Conservation (phyloP, 176 grass and related monocot genomes). For the Phoenix roebelenii region DNA sequence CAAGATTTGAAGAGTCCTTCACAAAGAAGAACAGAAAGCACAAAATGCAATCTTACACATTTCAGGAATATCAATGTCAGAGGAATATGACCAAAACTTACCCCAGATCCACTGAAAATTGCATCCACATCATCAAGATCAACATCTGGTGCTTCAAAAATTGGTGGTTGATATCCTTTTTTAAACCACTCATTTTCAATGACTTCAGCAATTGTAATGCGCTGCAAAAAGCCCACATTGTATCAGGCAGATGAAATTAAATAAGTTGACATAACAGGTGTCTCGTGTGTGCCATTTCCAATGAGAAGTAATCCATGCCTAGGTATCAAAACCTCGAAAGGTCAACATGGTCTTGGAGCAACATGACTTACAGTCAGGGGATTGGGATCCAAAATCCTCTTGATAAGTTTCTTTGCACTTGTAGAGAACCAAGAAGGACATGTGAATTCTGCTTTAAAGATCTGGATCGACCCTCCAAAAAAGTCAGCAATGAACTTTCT, state of each 20-base stretch:
- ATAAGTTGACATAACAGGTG: too few relatives aligned
- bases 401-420: neutral
- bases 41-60: too few relatives aligned
- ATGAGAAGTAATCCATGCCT: too few relatives aligned
- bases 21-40: neutral
- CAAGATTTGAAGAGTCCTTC: conserved; percentile 61
- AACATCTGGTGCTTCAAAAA: conserved; percentile 65
- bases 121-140: conserved; percentile 74
- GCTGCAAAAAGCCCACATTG: conserved; percentile 36
- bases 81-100: conserved; percentile 14
- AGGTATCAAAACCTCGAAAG: too few relatives aligned
- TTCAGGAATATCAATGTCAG: too few relatives aligned
- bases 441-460: conserved; percentile 3
- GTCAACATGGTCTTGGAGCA: neutral
- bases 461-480: conserved; percentile 7
- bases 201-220: conserved; percentile 68
- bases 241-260: neutral
- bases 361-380: conserved; percentile 3
- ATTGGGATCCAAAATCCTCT: conserved; percentile 3
- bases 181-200: conserved; percentile 95
- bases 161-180: conserved; percentile 73
- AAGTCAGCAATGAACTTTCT: neutral
- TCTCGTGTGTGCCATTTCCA: too few relatives aligned
- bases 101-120: conserved; percentile 65
- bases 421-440: conserved; percentile 9